Evolutionary conservation across 441 rosid species (phyloP).

Genomic region (Geranium incanum): DNA sequence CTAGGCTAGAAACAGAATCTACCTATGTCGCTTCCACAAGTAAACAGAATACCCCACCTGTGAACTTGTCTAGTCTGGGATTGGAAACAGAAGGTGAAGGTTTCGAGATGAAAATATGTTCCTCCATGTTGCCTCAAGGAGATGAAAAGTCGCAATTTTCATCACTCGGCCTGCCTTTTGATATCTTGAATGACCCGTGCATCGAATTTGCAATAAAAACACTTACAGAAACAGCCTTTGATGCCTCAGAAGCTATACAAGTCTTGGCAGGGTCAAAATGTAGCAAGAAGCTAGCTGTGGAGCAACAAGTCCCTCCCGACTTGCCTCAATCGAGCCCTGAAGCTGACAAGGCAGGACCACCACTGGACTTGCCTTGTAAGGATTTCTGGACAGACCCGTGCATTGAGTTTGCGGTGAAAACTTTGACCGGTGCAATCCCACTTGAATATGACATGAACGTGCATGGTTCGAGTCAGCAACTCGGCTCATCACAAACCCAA

Average conservation of each 20-base stretch:
- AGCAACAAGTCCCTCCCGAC: slow-evolving; percentile 10
- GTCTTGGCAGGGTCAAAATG: slow-evolving; percentile 35
- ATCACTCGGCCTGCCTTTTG: slow-evolving; percentile 47
- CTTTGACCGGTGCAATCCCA: slow-evolving; percentile 75
- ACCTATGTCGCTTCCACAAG: slow-evolving; percentile 11
- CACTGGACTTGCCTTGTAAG: slow-evolving; percentile 29
- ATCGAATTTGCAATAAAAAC: slow-evolving; percentile 97
- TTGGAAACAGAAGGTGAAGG: slow-evolving; percentile 18
- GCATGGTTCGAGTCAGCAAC: slow-evolving; percentile 33
- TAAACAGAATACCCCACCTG: slow-evolving; percentile 23
- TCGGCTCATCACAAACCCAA: slow-evolving; percentile 31
- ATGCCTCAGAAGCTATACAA: slow-evolving; percentile 30
- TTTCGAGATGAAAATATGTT: slow-evolving; percentile 16
- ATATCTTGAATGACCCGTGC: slow-evolving; percentile 84
- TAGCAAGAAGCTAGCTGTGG: slow-evolving; percentile 13
- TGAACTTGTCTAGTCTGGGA: slow-evolving; percentile 15
- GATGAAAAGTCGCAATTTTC: slow-evolving; percentile 27
- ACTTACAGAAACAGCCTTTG: slow-evolving; percentile 59
- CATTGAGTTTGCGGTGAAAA: slow-evolving; percentile 85
- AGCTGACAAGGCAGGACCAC: slow-evolving; percentile 23
- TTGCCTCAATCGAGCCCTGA: slow-evolving; percentile 19
- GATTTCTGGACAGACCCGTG: slow-evolving; percentile 86
- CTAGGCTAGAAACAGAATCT: slow-evolving; percentile 17
- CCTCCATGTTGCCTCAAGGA: slow-evolving; percentile 8
- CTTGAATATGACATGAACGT: slow-evolving; percentile 36